Conservation (phyloP, 225 moss, liverwort and hornwort species). For the Marchantia paleacea region DNA sequence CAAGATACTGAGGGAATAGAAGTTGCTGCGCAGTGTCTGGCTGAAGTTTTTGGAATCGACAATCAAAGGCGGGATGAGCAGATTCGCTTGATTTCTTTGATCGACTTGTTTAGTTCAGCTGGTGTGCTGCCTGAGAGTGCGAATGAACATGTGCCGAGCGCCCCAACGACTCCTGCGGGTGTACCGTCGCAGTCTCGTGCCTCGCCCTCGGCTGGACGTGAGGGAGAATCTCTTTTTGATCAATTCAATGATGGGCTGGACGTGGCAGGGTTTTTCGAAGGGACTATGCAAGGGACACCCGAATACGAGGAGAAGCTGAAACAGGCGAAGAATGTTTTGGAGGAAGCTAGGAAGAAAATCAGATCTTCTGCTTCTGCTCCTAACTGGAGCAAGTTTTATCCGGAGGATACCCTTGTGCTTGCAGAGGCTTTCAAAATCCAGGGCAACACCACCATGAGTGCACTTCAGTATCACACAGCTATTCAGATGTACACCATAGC, state of each 20-base stretch:
- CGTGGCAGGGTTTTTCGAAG: conserved; percentile 48
- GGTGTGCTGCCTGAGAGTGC: background rate
- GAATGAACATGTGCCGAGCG: background rate
- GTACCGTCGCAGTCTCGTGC: conserved; percentile 3
- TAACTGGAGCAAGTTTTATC: conserved; percentile 27
- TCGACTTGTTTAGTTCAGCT: conserved; percentile 39
- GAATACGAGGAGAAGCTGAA: conserved; percentile 40
- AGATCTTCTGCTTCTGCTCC: conserved; percentile 15
- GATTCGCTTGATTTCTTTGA: conserved; percentile 35
- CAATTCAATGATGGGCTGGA: conserved; percentile 56
- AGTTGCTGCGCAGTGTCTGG: conserved; percentile 54
- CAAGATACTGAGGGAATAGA: conserved; percentile 55
- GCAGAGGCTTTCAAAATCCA: conserved; percentile 68
- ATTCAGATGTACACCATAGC: conserved; percentile 60
- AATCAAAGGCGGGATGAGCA: conserved; percentile 18
- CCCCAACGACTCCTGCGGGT: background rate
- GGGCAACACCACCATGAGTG: conserved; percentile 53
- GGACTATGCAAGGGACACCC: conserved; percentile 31
- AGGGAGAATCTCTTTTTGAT: conserved; percentile 37
- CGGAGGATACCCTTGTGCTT: conserved; percentile 45
- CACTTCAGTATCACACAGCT: conserved; percentile 45
- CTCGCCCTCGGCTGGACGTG: background rate
- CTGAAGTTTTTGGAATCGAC: conserved; percentile 48
- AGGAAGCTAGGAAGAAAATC: conserved; percentile 45
- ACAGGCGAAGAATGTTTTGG: conserved; percentile 35